Evolutionary conservation across 2,329 filamentous ascomycete genomes (phyloP).

Genomic region (Fusarium graminum): DNA sequence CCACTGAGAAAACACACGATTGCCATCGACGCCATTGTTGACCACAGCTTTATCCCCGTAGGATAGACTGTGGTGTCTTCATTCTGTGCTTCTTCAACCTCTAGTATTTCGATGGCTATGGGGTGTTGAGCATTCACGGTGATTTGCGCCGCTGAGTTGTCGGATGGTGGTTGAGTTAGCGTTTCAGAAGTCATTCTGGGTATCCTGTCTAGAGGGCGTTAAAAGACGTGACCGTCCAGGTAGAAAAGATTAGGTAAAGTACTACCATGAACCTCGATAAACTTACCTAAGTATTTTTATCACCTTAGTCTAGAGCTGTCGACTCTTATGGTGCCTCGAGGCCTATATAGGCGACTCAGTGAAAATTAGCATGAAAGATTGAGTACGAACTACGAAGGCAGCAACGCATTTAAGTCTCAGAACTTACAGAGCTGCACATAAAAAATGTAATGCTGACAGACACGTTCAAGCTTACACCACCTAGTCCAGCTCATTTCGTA

Average conservation of each 20-base stretch:
- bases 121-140: background rate
- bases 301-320: too few species aligned
- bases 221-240: too few species aligned
- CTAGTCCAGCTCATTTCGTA: background rate
- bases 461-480: conserved; percentile 9
- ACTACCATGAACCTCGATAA: too few species aligned
- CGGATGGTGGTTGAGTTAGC: background rate
- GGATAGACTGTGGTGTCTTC: conserved; percentile 25
- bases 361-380: accelerated
- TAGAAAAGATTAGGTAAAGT: too few species aligned
- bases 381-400: accelerated
- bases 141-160: accelerated
- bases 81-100: conserved; percentile 21
- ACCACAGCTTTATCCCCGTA: conserved; percentile 42
- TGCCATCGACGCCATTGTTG: conserved; percentile 43
- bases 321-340: too few species aligned
- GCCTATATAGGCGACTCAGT: too few species aligned
- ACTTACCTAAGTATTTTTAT: too few species aligned
- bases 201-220: too few species aligned
- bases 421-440: accelerated
- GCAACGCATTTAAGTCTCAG: accelerated
- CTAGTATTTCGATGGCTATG: background rate
- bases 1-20: conserved; percentile 45
- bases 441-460: conserved; percentile 14
- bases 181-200: conserved; percentile 21